Conservation (phyloP, 257 asterid genomes). For the Misopates orontium region DNA sequence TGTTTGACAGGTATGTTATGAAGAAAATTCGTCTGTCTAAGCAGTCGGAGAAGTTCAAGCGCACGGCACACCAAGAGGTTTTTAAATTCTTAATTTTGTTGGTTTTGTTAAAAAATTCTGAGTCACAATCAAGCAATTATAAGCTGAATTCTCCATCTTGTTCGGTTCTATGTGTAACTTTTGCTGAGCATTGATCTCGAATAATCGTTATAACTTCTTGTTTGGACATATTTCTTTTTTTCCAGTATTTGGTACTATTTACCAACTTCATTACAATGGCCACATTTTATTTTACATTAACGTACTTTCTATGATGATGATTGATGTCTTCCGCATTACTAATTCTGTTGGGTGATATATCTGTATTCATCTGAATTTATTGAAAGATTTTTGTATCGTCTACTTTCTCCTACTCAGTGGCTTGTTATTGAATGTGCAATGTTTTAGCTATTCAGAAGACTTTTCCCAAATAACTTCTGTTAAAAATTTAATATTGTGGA, state of each 20-base stretch:
- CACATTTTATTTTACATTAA: no score
- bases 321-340: no score
- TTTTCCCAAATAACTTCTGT: neutral
- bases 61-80: conserved; percentile 85
- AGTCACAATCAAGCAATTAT: neutral
- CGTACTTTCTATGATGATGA: no score
- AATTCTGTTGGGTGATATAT: no score
- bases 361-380: no score
- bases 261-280: no score
- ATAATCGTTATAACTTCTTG: no score
- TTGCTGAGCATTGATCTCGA: neutral
- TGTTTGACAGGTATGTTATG: conserved; percentile 61
- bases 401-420: no score
- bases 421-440: no score
- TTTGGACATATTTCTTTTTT: no score
- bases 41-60: conserved; percentile 79
- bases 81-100: conserved; percentile 15
- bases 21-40: conserved; percentile 80
- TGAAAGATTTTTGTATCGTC: no score
- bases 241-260: no score
- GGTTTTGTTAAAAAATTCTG: neutral
- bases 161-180: neutral
- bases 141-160: neutral
- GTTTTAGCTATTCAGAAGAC: neutral
- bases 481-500: neutral